Base-by-base conservation (phyloP, 2,329 filamentous ascomycete species). In the Phaeosphaeriaceae sp. region DNA sequence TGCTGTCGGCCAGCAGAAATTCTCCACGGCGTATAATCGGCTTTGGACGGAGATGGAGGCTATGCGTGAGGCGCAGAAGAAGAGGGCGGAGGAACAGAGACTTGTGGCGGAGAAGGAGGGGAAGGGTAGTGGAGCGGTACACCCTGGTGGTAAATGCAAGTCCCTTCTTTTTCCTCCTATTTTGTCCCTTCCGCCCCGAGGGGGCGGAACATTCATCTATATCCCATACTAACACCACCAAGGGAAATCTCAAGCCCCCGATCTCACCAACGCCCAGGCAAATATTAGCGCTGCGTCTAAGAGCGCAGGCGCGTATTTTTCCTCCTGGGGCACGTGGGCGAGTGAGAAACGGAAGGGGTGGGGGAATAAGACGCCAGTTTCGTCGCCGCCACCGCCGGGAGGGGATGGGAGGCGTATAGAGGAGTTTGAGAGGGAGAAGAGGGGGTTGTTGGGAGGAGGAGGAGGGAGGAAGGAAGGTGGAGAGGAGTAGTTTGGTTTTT, bases 31-130 rank as follows among this genome's bases (percentile, higher is more conserved):
- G 30, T 90, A 97, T 73, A 95, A 89, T 71, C 92, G 86, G 65
- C 80, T 97, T 21, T 97, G 95, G 80, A 84, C 90, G 0, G 93
- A 97, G 62, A 89, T 97, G 75, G 93, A 97, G 72, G 77, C 84
- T 2, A 83, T 91, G 75, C 82, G 90, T 12, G 90, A 92, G 74
- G 83, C 84, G 13, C 89, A 92, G 70, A 79, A 84, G 48, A 86
- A 83, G 63, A 79, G 80, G 42, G 77, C 81, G 4, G 85, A 88
- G 51, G 81, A 88, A 64, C 73, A 77, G 39, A 76, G 77, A 56
- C 74, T 68, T 68, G 72, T 74, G 3, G 68, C 57, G 21, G 69
- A 67, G 35, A 70, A 61, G 33, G 66, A 70, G 30, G 58, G 50
- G n/a, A 55, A 36, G 32, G 42, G 56, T 15, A 7, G 54, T 28